Percentiles rank a stretch among this genome's conserved stretches.
Conservation (phyloP, 768 basidiomycete species). For the Gelatoporia subvermispora region DNA sequence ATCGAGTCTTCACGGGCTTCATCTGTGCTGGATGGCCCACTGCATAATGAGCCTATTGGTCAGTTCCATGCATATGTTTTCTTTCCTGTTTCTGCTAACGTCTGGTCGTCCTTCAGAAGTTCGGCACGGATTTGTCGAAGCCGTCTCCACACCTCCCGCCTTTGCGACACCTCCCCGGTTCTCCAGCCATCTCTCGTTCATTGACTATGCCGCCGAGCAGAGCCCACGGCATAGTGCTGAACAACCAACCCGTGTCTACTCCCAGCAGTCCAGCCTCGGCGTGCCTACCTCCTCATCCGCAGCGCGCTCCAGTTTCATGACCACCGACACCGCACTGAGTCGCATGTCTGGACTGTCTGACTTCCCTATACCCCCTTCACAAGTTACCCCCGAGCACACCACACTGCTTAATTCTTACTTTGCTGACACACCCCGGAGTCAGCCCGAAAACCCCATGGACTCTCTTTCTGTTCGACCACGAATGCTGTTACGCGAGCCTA, state of each 20-base stretch:
- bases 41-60: constrained; percentile 36
- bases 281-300: constrained; percentile 26
- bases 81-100: constrained; percentile 3
- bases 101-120: constrained; percentile 32
- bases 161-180: constrained; percentile 33
- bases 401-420: constrained; percentile 44
- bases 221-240: constrained; percentile 7
- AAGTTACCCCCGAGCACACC: constrained; percentile 28
- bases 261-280: constrained; percentile 16
- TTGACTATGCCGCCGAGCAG: constrained; percentile 8
- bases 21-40: constrained; percentile 26
- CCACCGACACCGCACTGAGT: constrained; percentile 48
- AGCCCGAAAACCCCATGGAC: constrained; percentile 5
- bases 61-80: constrained; percentile 25
- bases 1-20: constrained; percentile 30
- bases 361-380: constrained; percentile 58
- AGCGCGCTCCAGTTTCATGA: constrained; percentile 56
- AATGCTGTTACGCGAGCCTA: constrained; percentile 17
- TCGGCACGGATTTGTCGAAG: constrained; percentile 48
- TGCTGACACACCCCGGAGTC: constrained; percentile 22
- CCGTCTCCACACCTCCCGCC: constrained; percentile 45
- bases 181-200: constrained; percentile 23
- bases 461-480: constrained; percentile 3
- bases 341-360: constrained; percentile 70
- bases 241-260: constrained; percentile 13